Evolutionary conservation across 768 basidiomycete species (phyloP).

Genomic region (Phlegmacium glaucopus): DNA sequence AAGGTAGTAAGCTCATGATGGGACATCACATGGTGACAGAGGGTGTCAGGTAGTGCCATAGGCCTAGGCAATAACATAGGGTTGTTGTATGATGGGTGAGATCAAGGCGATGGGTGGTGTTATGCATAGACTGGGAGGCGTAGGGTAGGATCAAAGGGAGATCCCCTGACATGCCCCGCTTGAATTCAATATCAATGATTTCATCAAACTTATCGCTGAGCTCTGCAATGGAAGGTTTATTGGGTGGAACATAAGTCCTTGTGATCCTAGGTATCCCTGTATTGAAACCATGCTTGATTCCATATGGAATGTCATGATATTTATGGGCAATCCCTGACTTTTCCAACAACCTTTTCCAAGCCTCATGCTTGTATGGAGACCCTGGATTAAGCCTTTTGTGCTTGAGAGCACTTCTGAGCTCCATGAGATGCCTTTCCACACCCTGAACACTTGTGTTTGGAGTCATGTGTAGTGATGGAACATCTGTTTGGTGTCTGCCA

Average conservation of each 20-base stretch:
- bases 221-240: slow-evolving; percentile 18
- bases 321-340: slow-evolving; percentile 8
- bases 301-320: slow-evolving; percentile 19
- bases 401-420: slow-evolving; percentile 34
- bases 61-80: too few relatives aligned
- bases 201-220: slow-evolving; percentile 7
- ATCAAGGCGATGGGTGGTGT: too few relatives aligned
- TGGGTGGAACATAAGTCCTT: slow-evolving; percentile 24
- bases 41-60: too few relatives aligned
- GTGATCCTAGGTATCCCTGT: slow-evolving; percentile 25
- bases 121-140: too few relatives aligned
- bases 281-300: slow-evolving; percentile 26
- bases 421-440: slow-evolving; percentile 33
- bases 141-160: too few relatives aligned
- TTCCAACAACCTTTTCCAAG: slow-evolving; percentile 24
- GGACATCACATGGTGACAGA: too few relatives aligned
- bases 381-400: slow-evolving; percentile 21
- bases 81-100: too few relatives aligned
- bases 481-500: slow-evolving; percentile 28
- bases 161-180: too few relatives aligned
- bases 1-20: too few relatives aligned
- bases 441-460: slow-evolving; percentile 37
- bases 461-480: slow-evolving; percentile 13
- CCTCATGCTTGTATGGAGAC: slow-evolving; percentile 24
- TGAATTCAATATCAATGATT: slow-evolving; percentile 20